These are phyloP conservation scores for Coniochaeta prunicola DNA, from an alignment of 2,329 filamentous ascomycete genomes.

Conservation along the genomic window DNA sequence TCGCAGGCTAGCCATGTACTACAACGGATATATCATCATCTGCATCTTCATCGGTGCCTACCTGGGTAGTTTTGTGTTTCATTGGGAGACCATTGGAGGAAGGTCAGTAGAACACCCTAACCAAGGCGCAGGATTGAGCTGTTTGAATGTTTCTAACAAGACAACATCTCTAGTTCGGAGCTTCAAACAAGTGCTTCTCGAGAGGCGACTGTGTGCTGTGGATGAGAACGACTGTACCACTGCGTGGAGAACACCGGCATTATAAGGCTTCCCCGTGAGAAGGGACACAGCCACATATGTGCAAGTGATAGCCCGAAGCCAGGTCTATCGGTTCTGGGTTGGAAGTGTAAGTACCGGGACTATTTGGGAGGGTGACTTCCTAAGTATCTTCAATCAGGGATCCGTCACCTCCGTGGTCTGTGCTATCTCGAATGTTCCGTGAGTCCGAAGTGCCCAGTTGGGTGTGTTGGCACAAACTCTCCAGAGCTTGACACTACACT, in stretches of 20 bases:
- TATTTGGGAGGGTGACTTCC: too few relatives aligned
- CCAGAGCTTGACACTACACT: too few relatives aligned
- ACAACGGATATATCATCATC: constrained; percentile 70
- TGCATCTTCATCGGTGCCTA: constrained; percentile 73
- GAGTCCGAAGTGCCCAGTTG: too few relatives aligned
- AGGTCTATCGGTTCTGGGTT: too few relatives aligned
- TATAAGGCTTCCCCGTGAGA: background rate
- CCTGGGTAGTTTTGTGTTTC: constrained; percentile 65
- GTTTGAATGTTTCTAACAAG: background rate
- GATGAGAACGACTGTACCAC: background rate
- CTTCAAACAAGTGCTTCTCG: background rate
- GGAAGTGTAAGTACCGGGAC: too few relatives aligned
- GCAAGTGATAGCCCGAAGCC: too few relatives aligned
- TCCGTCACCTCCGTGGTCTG: too few relatives aligned
- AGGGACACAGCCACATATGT: background rate
- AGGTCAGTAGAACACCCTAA: constrained; percentile 1
- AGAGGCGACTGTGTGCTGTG: background rate
- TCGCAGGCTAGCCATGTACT: constrained; percentile 45
- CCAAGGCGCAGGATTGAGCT: background rate
- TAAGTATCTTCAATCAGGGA: background rate
- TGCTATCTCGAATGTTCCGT: too few relatives aligned
- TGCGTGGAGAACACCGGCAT: background rate
- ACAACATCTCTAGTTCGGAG: background rate
- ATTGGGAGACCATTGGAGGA: constrained; percentile 52
- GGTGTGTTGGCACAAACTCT: too few relatives aligned